phyloP scores from a whole-genome alignment of 2,329 filamentous ascomycete genomes.

The Trematosphaeria pertusa region DNA sequence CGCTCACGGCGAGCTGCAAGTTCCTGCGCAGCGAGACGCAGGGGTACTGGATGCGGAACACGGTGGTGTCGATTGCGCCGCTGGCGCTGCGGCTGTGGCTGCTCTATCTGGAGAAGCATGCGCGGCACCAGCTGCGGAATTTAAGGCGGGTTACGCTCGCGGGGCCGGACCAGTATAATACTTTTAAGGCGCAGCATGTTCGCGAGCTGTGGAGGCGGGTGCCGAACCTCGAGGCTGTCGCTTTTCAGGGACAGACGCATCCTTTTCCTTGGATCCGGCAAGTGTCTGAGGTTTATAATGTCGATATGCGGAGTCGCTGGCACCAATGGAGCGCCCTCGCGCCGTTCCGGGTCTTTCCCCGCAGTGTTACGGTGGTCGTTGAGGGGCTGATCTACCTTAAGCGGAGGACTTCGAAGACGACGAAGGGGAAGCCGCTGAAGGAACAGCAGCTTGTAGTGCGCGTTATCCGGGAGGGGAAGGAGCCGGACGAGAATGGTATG shows the following conservation, averaged over 20 bases:
- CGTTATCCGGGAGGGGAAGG: constrained; percentile 7
- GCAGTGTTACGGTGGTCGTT: constrained; percentile 3
- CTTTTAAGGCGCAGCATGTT: background rate
- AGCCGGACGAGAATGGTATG: no score
- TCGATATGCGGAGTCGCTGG: background rate
- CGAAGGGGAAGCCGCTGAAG: background rate
- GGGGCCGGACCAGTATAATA: background rate
- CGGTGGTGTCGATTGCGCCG: constrained; percentile 15
- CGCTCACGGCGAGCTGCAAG: constrained; percentile 17
- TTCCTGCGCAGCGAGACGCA: constrained; percentile 17
- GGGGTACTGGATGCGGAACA: constrained; percentile 10
- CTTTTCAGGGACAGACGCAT: constrained; percentile 14
- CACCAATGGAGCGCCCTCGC: background rate
- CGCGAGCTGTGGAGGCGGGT: constrained; percentile 1
- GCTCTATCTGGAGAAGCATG: constrained; percentile 5
- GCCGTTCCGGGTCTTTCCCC: background rate
- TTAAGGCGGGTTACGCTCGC: constrained; percentile 5
- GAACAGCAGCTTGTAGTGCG: constrained; percentile 8
- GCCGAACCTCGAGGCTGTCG: constrained; percentile 17
- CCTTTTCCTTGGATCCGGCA: background rate
- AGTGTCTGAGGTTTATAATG: background rate
- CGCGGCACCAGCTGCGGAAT: constrained; percentile 8
- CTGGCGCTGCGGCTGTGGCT: constrained; percentile 8
- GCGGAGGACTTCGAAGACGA: background rate
- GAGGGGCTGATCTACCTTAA: constrained; percentile 9